Evolutionary conservation across 306 rosid species (phyloP).

Genomic region (Begonia masoniana): DNA sequence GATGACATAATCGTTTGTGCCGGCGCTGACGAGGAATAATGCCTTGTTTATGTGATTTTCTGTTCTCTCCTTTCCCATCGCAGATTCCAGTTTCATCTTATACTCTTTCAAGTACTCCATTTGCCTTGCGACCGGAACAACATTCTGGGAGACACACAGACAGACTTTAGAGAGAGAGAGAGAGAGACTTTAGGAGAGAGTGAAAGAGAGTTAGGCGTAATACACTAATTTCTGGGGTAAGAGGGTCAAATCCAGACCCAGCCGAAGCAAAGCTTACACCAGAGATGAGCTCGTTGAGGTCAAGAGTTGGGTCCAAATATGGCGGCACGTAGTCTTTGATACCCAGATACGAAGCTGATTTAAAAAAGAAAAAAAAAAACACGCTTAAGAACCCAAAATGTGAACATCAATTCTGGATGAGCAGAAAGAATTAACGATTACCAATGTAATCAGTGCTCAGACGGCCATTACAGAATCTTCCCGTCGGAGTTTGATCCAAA

Average conservation of each 20-base stretch:
- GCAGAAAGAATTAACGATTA: conserved; percentile 7
- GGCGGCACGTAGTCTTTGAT: conserved; percentile 53
- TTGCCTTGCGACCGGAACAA: conserved; percentile 37
- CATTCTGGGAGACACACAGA: conserved; percentile 30
- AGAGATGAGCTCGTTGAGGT: conserved; percentile 26
- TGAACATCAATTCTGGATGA: too few relatives aligned
- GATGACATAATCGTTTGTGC: conserved; percentile 60
- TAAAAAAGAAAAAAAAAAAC: neutral
- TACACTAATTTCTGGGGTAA: conserved; percentile 41
- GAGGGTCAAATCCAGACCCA: conserved; percentile 63
- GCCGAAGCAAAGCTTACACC: conserved; percentile 81
- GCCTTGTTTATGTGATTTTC: conserved; percentile 39
- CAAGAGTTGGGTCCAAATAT: conserved; percentile 49
- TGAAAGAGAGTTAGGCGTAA: neutral
- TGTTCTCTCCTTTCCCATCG: conserved; percentile 26
- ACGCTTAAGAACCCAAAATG: too few relatives aligned
- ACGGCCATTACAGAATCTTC: conserved; percentile 55
- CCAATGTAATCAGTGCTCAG: conserved; percentile 72
- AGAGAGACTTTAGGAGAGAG: too few relatives aligned
- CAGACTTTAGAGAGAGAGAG: neutral
- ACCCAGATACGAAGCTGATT: conserved; percentile 44
- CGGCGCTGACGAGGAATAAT: conserved; percentile 50
- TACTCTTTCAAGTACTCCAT: conserved; percentile 47
- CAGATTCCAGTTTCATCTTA: conserved; percentile 26
- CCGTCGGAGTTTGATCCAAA: conserved; percentile 47